Base-by-base conservation (phyloP, 768 basidiomycete species). In the Mycena albidolilacea region DNA sequence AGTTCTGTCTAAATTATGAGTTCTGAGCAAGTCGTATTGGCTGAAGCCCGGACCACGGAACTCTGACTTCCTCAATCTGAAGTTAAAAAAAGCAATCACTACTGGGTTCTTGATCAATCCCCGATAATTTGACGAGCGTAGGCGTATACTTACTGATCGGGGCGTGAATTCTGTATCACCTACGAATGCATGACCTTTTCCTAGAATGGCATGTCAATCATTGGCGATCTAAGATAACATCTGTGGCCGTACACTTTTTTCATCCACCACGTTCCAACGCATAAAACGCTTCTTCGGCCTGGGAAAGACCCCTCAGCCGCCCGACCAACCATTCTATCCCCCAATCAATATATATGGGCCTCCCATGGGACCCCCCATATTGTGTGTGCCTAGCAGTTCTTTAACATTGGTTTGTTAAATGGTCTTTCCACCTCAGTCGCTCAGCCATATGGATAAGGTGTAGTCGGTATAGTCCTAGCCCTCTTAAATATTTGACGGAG, bases 231-330 rank as follows among this genome's bases (percentile, higher is more conserved):
- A 30, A 30, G 30, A 30, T 30, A 1, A 30, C 3, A 52, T 30
- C 1, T 30, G 48, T n/a, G 17, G 48, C 17, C 14, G 48, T 50
- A 19, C 48, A 7, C n/a, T 50, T n/a, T 50, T 50, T 50, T n/a
- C 48, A 19, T 3, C 48, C 19, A 44, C 50, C 38, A 64, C 54
- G 64, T 39, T 52, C 48, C 64, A 64, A 19, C 9, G 50, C 48
- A 64, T 52, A 38, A 52, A 64, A n/a, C 50, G 37, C 38, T 54
- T 64, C n/a, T 54, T 64, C 12, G 64, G 64, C 52, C n/a, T 64
- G 4, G 48, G 52, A 0, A 52, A 41, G 17, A 21, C 48, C 9
- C 8, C 50, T 39, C 50, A 50, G 35, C 35, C 37, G 7, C 64
- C 15, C 30, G 30, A 30, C 30, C 30, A 30, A 30, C 30, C 30